Conservation (phyloP, 2,329 filamentous ascomycete genomes). For the Penicillium sp. region DNA sequence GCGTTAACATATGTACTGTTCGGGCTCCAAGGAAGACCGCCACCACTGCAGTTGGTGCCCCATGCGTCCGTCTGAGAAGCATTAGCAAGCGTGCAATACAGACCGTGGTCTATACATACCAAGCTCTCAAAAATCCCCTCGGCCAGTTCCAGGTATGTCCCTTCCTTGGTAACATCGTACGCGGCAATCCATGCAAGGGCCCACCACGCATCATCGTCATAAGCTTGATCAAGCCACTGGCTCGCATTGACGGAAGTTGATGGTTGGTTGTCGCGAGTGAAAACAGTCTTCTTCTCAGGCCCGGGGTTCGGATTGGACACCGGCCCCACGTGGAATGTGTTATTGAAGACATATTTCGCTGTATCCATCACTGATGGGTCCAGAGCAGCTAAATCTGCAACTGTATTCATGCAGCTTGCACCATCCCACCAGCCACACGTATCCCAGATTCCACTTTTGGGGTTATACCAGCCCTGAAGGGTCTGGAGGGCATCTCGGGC, state of each 20-base stretch:
- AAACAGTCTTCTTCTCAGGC: constrained; percentile 12
- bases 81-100: neutral
- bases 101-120: constrained; percentile 15
- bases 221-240: constrained; percentile 35
- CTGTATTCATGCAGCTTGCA: constrained; percentile 63
- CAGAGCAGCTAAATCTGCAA: constrained; percentile 54
- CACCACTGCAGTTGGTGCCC: constrained; percentile 45
- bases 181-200: constrained; percentile 54
- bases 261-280: constrained; percentile 6
- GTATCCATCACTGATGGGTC: constrained; percentile 34
- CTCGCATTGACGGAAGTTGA: constrained; percentile 19
- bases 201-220: constrained; percentile 57
- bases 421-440: constrained; percentile 72
- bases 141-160: constrained; percentile 48
- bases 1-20: constrained; percentile 50
- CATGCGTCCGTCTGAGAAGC: constrained; percentile 36
- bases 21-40: constrained; percentile 51
- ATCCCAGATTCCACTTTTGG: constrained; percentile 60
- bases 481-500: constrained; percentile 36
- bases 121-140: constrained; percentile 52
- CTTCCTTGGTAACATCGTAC: constrained; percentile 52
- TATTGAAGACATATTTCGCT: constrained; percentile 44
- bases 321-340: constrained; percentile 37
- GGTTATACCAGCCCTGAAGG: constrained; percentile 63
- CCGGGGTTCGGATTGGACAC: constrained; percentile 20